phyloP scores from a whole-genome alignment of 768 basidiomycete species.

The Collybiopsis luxurians region DNA sequence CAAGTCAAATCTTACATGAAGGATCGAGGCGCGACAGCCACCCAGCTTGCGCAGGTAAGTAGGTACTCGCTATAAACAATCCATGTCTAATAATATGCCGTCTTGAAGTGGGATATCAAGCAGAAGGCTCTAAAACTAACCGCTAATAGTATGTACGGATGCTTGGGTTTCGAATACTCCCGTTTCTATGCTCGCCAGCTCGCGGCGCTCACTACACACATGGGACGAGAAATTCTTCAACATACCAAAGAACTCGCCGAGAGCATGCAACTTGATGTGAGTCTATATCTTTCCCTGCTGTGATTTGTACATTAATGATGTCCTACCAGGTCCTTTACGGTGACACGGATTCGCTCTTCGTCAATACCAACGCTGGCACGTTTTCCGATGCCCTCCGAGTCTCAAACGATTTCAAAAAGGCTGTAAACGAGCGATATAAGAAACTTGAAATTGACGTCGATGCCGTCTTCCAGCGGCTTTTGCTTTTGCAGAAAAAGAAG shows the following conservation, averaged over 20 bases:
- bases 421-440: conserved; percentile 93
- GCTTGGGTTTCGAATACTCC: conserved; percentile 96
- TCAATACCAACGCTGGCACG: conserved; percentile 92
- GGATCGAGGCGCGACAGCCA: conserved; percentile 65
- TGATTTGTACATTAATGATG: background rate
- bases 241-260: conserved; percentile 93
- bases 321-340: conserved; percentile 94
- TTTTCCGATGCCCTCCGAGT: conserved; percentile 89
- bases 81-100: background rate
- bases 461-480: conserved; percentile 85
- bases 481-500: conserved; percentile 98
- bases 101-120: conserved; percentile 86
- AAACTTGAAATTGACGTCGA: conserved; percentile 97
- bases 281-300: conserved; percentile 19
- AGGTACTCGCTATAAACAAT: background rate
- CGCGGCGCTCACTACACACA: conserved; percentile 97
- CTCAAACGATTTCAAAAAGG: conserved; percentile 90
- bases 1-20: conserved; percentile 97
- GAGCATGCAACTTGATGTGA: conserved; percentile 81
- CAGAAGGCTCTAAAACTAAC: conserved; percentile 97
- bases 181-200: conserved; percentile 95
- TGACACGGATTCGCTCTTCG: conserved; percentile 98
- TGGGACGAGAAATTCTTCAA: conserved; percentile 95
- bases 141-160: conserved; percentile 99
- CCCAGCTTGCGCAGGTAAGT: conserved; percentile 79